Percentiles rank a stretch among this genome's conserved stretches.
phyloP scores from a whole-genome alignment of 345 rosid genomes.

The Dovyalis caffra region DNA sequence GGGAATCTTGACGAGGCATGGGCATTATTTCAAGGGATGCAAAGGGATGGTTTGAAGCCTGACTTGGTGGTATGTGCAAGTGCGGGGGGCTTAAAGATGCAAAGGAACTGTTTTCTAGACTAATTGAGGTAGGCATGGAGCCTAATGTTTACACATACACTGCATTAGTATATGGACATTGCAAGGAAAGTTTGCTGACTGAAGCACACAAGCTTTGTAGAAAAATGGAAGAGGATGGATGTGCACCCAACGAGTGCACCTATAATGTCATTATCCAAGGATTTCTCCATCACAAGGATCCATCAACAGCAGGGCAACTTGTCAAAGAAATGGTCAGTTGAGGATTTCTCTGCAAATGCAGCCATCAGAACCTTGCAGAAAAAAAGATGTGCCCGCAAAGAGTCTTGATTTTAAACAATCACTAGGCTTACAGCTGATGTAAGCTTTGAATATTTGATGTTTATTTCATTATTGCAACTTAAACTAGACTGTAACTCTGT shows the following conservation, averaged over 20 bases:
- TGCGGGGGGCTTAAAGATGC: not conserved
- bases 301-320: not conserved
- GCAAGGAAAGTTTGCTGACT: conserved; percentile 6
- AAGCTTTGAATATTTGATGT: not conserved
- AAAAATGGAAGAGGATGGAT: conserved; percentile 7
- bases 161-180: conserved; percentile 27
- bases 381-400: not conserved
- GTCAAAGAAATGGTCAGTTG: not conserved
- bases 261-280: conserved; percentile 3
- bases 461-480: not conserved
- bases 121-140: conserved; percentile 21
- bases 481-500: not conserved
- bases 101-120: conserved; percentile 11
- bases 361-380: not conserved
- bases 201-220: not conserved
- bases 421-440: not conserved
- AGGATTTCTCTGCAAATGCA: not conserved
- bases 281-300: not conserved
- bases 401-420: not conserved
- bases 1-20: not conserved
- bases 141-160: conserved; percentile 32
- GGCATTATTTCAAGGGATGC: not conserved
- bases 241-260: not conserved
- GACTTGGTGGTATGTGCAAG: not conserved
- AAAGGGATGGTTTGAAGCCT: not conserved